A percentile compares a stretch with the other conserved stretches of the same genome.
Evolutionary conservation across 2,329 filamentous ascomycete species (phyloP).

Genomic region (Exophiala spinifera): DNA sequence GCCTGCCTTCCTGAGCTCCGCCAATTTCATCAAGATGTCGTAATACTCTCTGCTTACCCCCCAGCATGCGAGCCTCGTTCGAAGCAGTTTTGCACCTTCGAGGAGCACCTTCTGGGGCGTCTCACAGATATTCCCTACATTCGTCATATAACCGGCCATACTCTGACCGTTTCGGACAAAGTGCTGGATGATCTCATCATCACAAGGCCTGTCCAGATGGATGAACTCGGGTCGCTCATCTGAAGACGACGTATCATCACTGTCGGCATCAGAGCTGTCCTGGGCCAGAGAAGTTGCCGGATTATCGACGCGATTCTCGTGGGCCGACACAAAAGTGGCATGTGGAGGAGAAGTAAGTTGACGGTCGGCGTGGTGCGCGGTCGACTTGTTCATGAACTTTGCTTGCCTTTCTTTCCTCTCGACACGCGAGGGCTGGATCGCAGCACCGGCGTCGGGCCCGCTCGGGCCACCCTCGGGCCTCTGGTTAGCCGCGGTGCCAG

Average conservation of each 20-base stretch:
- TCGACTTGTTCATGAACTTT: slow-evolving; percentile 18
- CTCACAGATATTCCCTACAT: slow-evolving; percentile 47
- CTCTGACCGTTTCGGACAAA: slow-evolving; percentile 51
- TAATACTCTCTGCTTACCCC: slow-evolving; percentile 36
- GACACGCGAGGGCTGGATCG: slow-evolving; percentile 23
- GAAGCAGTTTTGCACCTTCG: slow-evolving; percentile 25
- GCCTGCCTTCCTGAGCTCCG: slow-evolving; percentile 28
- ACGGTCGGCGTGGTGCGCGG: slow-evolving; percentile 1
- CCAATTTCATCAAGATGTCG: slow-evolving; percentile 35
- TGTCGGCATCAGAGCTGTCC: slow-evolving; percentile 5
- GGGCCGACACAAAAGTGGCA: not conserved
- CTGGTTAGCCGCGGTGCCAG: slow-evolving; percentile 13
- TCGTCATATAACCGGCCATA: slow-evolving; percentile 52
- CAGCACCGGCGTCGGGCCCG: slow-evolving; percentile 18
- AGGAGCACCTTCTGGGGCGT: slow-evolving; percentile 24
- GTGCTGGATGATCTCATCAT: slow-evolving; percentile 58
- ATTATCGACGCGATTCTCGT: not conserved
- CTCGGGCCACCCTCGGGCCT: slow-evolving; percentile 21
- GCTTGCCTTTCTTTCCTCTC: slow-evolving; percentile 21
- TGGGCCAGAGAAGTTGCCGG: not conserved
- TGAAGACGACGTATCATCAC: slow-evolving; percentile 16
- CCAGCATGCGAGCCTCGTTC: slow-evolving; percentile 33
- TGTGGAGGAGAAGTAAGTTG: not conserved
- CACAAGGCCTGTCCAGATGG: slow-evolving; percentile 54
- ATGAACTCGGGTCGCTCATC: slow-evolving; percentile 39